phyloP scores from a whole-genome alignment of 805 yeast genomes.

The Phaffomyces antillensis region DNA sequence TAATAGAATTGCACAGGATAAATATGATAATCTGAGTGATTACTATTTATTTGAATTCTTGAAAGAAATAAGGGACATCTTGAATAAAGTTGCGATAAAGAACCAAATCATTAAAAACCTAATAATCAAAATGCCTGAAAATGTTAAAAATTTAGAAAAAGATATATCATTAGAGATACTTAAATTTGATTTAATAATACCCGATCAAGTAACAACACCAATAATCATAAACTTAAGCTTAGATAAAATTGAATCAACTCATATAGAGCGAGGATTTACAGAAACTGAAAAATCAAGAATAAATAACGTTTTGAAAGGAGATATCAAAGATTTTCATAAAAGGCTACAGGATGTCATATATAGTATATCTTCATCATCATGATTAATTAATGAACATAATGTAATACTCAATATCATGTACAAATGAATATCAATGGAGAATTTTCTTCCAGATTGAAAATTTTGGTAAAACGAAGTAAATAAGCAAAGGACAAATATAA shows the following conservation, averaged over 20 bases:
- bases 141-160: slow-evolving; percentile 13
- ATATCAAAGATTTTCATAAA: slow-evolving; percentile 6
- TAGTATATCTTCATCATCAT: slow-evolving; percentile 7
- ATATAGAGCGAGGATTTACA: slow-evolving; percentile 15
- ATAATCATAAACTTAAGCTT: slow-evolving; percentile 12
- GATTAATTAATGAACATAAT: background rate
- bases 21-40: slow-evolving; percentile 16
- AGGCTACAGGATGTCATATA: slow-evolving; percentile 14
- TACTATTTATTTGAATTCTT: slow-evolving; percentile 9
- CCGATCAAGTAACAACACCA: slow-evolving; percentile 6
- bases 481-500: slow-evolving; percentile 38
- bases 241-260: slow-evolving; percentile 12
- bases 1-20: slow-evolving; percentile 6
- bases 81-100: slow-evolving; percentile 14
- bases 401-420: background rate
- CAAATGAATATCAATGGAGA: background rate
- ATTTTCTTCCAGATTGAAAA: background rate
- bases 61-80: slow-evolving; percentile 7
- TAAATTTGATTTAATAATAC: slow-evolving; percentile 12
- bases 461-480: slow-evolving; percentile 29
- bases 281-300: slow-evolving; percentile 18
- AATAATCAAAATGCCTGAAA: background rate
- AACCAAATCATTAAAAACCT: slow-evolving; percentile 17
- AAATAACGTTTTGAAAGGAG: slow-evolving; percentile 16
- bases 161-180: slow-evolving; percentile 16